Conservation (phyloP, 441 rosid species). For the Dalechampia spathulata region DNA sequence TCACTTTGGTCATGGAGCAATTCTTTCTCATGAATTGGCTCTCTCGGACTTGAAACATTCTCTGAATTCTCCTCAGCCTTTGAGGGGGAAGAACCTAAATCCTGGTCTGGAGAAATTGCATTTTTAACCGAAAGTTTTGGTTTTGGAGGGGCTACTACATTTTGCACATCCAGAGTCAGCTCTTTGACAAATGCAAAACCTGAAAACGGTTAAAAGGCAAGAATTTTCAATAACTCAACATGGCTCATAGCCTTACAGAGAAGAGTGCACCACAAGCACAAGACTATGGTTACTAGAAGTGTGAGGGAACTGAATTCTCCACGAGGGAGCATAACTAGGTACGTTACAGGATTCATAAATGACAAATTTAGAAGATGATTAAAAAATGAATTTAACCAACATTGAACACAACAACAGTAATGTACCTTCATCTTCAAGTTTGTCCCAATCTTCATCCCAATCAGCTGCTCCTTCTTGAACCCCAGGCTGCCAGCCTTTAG, state of each 20-base stretch:
- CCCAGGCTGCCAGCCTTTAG: constrained; percentile 99
- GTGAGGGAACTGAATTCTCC: neutral
- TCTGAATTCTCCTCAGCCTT: constrained; percentile 37
- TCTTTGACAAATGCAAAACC: constrained; percentile 86
- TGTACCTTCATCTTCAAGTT: constrained; percentile 82
- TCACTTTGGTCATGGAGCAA: constrained; percentile 34
- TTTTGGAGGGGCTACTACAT: constrained; percentile 84
- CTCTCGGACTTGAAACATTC: constrained; percentile 33
- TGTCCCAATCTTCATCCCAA: constrained; percentile 97
- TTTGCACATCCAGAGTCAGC: constrained; percentile 88
- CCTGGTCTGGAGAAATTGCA: constrained; percentile 31
- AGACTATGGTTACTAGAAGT: no score
- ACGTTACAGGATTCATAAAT: neutral
- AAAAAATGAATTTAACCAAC: neutral
- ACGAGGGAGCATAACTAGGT: neutral
- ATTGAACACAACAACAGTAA: neutral
- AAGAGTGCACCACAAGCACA: constrained; percentile 2
- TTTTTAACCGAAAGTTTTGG: constrained; percentile 38
- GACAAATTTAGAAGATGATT: neutral
- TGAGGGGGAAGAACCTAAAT: constrained; percentile 26
- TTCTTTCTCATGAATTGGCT: constrained; percentile 49
- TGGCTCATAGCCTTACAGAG: constrained; percentile 1
- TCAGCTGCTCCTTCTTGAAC: constrained; percentile 91
- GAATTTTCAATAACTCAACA: constrained; percentile 4
- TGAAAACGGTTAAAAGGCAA: constrained; percentile 26